Conservation (phyloP, 768 basidiomycete species). For the Suillus variegatus region DNA sequence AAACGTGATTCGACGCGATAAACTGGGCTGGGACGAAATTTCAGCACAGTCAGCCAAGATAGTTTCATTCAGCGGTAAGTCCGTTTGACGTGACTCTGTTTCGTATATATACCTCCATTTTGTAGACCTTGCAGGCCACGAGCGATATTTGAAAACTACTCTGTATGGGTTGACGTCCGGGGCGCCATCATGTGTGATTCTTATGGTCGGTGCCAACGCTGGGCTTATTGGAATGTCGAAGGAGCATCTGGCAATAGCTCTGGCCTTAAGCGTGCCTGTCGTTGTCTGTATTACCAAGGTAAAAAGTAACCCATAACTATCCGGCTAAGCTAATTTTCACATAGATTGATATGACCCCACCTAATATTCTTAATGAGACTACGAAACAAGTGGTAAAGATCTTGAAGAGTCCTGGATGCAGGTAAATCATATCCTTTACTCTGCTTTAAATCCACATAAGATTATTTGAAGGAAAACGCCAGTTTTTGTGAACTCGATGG, state of each 20-base stretch:
- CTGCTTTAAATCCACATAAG: neutral
- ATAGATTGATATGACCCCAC: slow-evolving; percentile 95
- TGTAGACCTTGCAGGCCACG: slow-evolving; percentile 92
- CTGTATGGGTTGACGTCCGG: slow-evolving; percentile 94
- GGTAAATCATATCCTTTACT: slow-evolving; percentile 43
- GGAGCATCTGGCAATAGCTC: slow-evolving; percentile 93
- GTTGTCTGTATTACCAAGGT: slow-evolving; percentile 95
- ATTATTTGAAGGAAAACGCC: slow-evolving; percentile 65
- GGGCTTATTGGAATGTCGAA: slow-evolving; percentile 91
- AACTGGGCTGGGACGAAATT: slow-evolving; percentile 95
- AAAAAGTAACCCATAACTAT: slow-evolving; percentile 11
- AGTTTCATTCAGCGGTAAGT: slow-evolving; percentile 83
- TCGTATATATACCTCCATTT: neutral
- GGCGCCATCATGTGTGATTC: slow-evolving; percentile 86
- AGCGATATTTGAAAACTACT: slow-evolving; percentile 90
- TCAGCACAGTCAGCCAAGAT: slow-evolving; percentile 88
- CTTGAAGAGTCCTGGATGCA: slow-evolving; percentile 88
- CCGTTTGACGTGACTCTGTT: neutral
- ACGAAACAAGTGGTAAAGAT: slow-evolving; percentile 92
- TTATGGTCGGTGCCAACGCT: slow-evolving; percentile 96
- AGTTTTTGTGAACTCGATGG: slow-evolving; percentile 80
- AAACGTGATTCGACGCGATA: slow-evolving; percentile 76
- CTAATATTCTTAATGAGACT: slow-evolving; percentile 88
- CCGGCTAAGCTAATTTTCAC: slow-evolving; percentile 5
- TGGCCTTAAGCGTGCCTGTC: slow-evolving; percentile 92